phyloP scores from a whole-genome alignment of 139 green algal genomes.

The Ettlia oleoabundans region DNA sequence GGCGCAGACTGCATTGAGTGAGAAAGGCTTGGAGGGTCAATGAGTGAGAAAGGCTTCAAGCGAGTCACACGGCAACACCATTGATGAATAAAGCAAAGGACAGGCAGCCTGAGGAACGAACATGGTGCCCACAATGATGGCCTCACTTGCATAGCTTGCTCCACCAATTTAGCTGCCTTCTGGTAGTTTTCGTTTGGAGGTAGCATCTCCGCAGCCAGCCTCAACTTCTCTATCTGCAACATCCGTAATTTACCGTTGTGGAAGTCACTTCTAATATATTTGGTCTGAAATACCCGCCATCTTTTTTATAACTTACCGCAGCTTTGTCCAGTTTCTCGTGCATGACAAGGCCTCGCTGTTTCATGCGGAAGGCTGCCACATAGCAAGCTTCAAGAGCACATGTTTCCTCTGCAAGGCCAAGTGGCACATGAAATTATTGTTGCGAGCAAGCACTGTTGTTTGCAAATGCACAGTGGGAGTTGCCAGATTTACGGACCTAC shows the following conservation, averaged over 20 bases:
- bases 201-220: conserved; percentile 64
- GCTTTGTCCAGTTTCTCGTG: conserved; percentile 39
- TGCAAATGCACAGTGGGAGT: background rate
- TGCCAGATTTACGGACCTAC: background rate
- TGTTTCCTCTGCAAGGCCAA: conserved; percentile 19
- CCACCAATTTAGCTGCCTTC: conserved; percentile 35
- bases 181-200: conserved; percentile 42
- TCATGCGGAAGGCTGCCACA: conserved; percentile 38
- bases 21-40: background rate
- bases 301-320: conserved; percentile 17
- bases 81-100: background rate
- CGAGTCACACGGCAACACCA: background rate
- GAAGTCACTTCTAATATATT: no score
- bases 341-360: conserved; percentile 19
- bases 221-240: conserved; percentile 46
- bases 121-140: no score
- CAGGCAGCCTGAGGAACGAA: no score
- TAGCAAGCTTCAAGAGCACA: conserved; percentile 30
- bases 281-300: no score
- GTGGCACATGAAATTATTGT: background rate
- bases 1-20: conserved; percentile 40
- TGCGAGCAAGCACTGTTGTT: background rate
- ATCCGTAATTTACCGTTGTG: no score
- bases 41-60: background rate
- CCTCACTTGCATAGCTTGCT: conserved; percentile 21